Base-by-base conservation (phyloP, 1,139 yeast genomes). In the Nematodospora anomalae region DNA sequence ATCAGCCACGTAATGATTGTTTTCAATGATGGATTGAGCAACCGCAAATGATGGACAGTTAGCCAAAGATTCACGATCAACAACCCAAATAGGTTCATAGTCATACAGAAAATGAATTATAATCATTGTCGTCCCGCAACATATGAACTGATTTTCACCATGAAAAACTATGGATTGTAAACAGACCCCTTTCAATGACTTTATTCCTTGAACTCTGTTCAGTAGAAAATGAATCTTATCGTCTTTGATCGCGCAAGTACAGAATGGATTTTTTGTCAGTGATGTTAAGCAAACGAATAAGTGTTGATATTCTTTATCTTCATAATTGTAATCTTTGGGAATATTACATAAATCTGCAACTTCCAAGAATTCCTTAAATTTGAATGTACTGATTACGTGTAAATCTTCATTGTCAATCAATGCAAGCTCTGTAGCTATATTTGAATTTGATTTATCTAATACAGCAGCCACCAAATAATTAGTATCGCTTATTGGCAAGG, bases 321-420 rank as follows among this genome's bases (percentile, higher is more conserved):
- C 33, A 14, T 8, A 3, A 4, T 18, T 18, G 21, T 6, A 18
- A 6, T 6, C 7, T 4, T 22, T 15, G n/a, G 37, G 33, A 4
- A 28, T 16, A 15, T 16, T 9, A 27, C 39, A 41, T n/a, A 40
- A 14, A 30, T 37, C 45, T 2, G 33, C 35, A 15, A 37, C 30
- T 11, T 32, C 36, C 3, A 30, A 11, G 3, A 24, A 26, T 13
- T 38, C 41, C 2, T 32, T 29, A 13, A 35, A 16, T 14, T 32
- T 26, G 20, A 28, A 36, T 3, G 16, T 25, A 13, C 24, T 26
- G 2, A 33, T 3, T 3, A 33, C 14, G n/a, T 24, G 16, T 13
- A 42, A 39, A 3, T 26, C 13, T 6, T 3, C 1, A 12, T 35
- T 24, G 12, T 37, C 32, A 14, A 44, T 13, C 9, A 44, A 25